These are phyloP conservation scores for Fusarium neocosmosporiellum DNA, from an alignment of 2,329 filamentous ascomycete species.

Conservation along the genomic window DNA sequence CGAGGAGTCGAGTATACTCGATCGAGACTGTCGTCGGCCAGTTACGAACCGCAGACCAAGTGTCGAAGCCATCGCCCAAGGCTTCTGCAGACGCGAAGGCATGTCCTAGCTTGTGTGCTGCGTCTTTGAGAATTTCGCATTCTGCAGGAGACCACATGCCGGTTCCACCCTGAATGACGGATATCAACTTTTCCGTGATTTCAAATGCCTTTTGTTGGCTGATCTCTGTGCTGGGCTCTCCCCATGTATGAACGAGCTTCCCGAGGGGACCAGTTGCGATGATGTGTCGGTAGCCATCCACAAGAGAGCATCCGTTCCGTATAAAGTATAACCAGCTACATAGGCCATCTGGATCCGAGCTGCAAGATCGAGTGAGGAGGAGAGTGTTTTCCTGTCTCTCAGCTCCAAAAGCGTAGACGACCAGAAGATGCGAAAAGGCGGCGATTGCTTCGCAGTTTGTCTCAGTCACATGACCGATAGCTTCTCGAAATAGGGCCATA, in stretches of 20 bases:
- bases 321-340: conserved; percentile 22
- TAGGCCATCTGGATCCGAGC: neutral
- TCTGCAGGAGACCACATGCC: neutral
- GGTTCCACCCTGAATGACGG: neutral
- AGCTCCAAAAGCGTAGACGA: conserved; percentile 11
- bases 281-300: conserved; percentile 4
- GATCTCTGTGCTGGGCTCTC: neutral
- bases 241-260: conserved; percentile 3
- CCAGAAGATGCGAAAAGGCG: conserved; percentile 9
- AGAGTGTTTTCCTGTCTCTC: neutral
- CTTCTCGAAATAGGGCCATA: conserved; percentile 10
- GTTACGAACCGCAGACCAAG: conserved; percentile 3
- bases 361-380: neutral
- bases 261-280: conserved; percentile 9
- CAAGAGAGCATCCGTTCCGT: conserved; percentile 10
- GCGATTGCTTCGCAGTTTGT: conserved; percentile 14
- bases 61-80: neutral
- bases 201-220: neutral
- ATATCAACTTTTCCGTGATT: neutral
- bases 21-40: conserved; percentile 12
- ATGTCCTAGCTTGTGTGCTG: neutral
- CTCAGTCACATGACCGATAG: neutral
- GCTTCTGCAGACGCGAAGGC: neutral
- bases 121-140: neutral
- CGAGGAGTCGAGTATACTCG: conserved; percentile 11